phyloP scores from a whole-genome alignment of 2,329 filamentous ascomycete species.

The Kalaharituber pfeilii region DNA sequence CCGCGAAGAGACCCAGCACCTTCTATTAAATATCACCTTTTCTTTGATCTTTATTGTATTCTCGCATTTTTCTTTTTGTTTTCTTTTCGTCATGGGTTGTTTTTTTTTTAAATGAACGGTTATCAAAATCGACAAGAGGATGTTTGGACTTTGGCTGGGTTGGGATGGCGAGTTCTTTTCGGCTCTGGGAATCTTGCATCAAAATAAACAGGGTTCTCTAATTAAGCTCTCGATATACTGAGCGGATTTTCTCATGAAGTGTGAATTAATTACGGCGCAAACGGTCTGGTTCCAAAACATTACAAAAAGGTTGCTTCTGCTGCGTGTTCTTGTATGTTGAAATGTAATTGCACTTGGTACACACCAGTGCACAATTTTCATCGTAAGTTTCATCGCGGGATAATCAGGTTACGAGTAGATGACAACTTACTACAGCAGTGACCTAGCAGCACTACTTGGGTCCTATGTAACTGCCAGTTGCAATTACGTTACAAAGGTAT shows the following conservation, averaged over 20 bases:
- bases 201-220: neutral
- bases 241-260: neutral
- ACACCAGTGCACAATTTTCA: no score
- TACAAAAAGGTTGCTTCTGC: no score
- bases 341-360: no score
- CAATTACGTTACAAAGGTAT: no score
- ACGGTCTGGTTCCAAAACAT: neutral
- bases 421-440: no score
- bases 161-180: neutral
- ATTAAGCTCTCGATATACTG: neutral
- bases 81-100: conserved; percentile 2
- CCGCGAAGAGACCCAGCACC: conserved; percentile 81
- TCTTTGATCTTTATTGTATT: conserved; percentile 8
- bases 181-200: neutral
- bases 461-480: no score
- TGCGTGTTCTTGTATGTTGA: no score
- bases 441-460: no score
- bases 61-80: neutral
- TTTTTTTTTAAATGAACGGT: conserved; percentile 1
- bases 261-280: neutral
- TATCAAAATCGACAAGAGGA: neutral
- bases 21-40: conserved; percentile 64
- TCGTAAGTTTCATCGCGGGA: no score
- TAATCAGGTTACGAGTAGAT: no score
- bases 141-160: neutral